These are phyloP conservation scores for Xylaria arbuscula DNA, from an alignment of 2,329 filamentous ascomycete genomes.

Conservation along the genomic window DNA sequence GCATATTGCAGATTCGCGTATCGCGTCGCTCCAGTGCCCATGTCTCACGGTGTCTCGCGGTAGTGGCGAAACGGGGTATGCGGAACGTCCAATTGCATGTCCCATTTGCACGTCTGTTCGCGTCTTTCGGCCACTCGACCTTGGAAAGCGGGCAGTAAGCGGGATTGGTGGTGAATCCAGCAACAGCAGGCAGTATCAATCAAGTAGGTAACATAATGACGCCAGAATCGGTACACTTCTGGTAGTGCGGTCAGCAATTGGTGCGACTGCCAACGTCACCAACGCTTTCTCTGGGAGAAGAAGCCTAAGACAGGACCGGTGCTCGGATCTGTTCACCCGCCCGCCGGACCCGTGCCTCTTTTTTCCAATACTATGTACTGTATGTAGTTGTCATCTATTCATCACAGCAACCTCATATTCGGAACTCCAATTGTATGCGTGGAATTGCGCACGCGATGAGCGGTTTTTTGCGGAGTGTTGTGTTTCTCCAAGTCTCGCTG, in stretches of 20 bases:
- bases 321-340: conserved; percentile 21
- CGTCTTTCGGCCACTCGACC: neutral
- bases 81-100: conserved; percentile 22
- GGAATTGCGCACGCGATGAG: conserved; percentile 33
- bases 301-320: neutral
- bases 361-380: no score
- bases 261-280: conserved; percentile 2
- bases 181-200: neutral
- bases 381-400: conserved; percentile 15
- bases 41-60: conserved; percentile 29
- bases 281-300: conserved; percentile 4
- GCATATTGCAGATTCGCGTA: conserved; percentile 28
- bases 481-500: conserved; percentile 30
- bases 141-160: conserved; percentile 1
- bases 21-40: conserved; percentile 36
- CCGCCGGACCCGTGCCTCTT: no score
- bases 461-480: conserved; percentile 24
- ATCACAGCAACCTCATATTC: conserved; percentile 24
- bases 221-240: neutral
- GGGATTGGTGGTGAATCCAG: conserved; percentile 10
- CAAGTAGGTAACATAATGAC: conserved; percentile 5
- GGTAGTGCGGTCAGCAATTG: conserved; percentile 20
- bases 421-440: conserved; percentile 30
- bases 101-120: conserved; percentile 1
- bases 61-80: conserved; percentile 31